phyloP scores from a whole-genome alignment of 1,284 basidiomycete species.

The Anthracocystis panici-leucophaei region DNA sequence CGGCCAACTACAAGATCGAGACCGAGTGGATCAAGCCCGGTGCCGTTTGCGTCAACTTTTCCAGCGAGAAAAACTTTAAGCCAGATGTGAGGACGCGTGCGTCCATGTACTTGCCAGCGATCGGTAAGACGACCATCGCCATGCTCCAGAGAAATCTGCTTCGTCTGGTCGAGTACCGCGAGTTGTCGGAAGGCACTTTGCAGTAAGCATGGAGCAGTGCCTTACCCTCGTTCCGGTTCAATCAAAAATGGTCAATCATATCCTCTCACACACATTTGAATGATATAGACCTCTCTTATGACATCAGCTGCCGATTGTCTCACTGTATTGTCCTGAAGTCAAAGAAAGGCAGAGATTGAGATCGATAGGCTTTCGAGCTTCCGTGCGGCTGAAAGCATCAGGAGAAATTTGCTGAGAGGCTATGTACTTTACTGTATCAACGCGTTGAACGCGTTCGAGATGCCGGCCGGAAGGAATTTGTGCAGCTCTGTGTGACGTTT shows the following conservation, averaged over 20 bases:
- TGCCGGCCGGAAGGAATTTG: constrained; percentile 32
- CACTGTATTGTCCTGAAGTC: background rate
- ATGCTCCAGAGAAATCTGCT: constrained; percentile 95
- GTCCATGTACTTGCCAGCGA: constrained; percentile 75
- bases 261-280: constrained; percentile 5
- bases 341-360: no score
- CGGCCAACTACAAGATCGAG: constrained; percentile 86
- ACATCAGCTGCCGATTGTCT: background rate
- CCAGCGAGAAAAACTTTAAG: constrained; percentile 96
- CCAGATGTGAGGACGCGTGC: constrained; percentile 86
- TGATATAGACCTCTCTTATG: constrained; percentile 25
- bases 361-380: no score
- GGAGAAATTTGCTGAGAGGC: background rate
- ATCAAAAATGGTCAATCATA: background rate
- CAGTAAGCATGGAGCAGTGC: background rate
- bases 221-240: background rate
- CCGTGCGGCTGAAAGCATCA: background rate
- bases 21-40: constrained; percentile 92
- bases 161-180: constrained; percentile 58
- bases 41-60: constrained; percentile 91
- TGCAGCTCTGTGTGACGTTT: constrained; percentile 16
- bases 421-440: no score
- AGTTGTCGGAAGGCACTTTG: constrained; percentile 31
- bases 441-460: constrained; percentile 18
- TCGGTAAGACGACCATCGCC: constrained; percentile 95